Base-by-base conservation (phyloP, 164 flowering plant species). In the Taxillus chinensis region DNA sequence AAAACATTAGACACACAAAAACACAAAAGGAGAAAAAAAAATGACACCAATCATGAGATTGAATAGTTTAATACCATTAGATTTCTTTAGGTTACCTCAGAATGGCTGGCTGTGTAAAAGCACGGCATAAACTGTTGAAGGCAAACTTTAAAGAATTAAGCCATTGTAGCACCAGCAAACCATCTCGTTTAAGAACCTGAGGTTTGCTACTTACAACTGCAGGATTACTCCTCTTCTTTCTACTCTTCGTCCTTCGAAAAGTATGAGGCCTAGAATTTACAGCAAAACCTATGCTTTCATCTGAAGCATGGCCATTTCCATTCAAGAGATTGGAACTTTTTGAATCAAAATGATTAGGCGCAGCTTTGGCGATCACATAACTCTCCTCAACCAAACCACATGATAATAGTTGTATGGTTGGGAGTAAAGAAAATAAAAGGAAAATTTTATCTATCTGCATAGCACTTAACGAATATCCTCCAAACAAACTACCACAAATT, bases 401-500 rank as follows among this genome's bases (percentile, higher is more conserved):
- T 12, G 98, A 92, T 43, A 89, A 60, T 49, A 92, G 79, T 70
- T 89, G 96, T 66, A 86, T 62, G 62, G 83, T 57, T 53, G 92
- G 92, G 4, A 89, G 79, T 15, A 80, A 45, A 61, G 95, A 77
- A 68, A 92, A 92, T 51, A 89, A 78, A 60, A 89, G 76, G 81
- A 87, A 92, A 66, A 86, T 87, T 39, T 62, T 79, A 42, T 80
- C 78, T 68, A 82, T 87, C 62, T 71, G 72, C 61, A 92, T 64
- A 69, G 75, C 84, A 65, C 57, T 65, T 62, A 89, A 72, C 39
- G 95, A 85, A 73, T 82, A 83, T 74, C 98, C 98, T 56, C 98
- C 98, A 13, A 87, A 69, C 67, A 89, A 76, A 67, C 95, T 89
- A 57, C 98, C 98, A 65, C 73, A 83, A 62, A 92, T 81, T 73